A percentile compares a stretch with the other conserved stretches of the same genome.
These are phyloP conservation scores for Byssoonygena ceratinophila DNA, from an alignment of 2,329 filamentous ascomycete species.

Conservation along the genomic window DNA sequence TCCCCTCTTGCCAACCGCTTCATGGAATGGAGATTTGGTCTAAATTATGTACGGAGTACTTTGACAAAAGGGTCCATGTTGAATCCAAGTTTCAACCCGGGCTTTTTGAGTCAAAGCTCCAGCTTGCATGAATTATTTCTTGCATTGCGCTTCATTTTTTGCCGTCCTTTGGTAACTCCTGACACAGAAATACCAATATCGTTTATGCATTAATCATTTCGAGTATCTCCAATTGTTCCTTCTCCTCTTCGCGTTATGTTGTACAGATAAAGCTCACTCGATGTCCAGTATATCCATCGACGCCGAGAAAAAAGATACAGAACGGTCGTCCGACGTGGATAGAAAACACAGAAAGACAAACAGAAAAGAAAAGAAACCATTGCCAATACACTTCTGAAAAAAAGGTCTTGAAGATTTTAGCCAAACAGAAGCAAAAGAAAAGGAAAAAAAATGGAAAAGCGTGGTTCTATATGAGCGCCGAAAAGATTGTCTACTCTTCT, in stretches of 20 bases:
- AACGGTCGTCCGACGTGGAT: background rate
- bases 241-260: background rate
- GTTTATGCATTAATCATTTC: background rate
- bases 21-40: background rate
- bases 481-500: background rate
- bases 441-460: background rate
- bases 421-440: background rate
- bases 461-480: background rate
- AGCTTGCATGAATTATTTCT: background rate
- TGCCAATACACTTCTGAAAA: background rate
- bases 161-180: background rate
- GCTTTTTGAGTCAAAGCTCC: background rate
- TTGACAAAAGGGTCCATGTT: too few relatives aligned
- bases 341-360: background rate
- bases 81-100: too few relatives aligned
- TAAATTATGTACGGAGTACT: too few relatives aligned
- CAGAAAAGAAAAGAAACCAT: background rate
- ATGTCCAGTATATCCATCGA: constrained; percentile 11
- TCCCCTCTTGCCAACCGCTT: background rate
- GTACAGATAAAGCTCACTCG: background rate
- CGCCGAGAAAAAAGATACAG: too few relatives aligned
- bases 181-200: background rate
- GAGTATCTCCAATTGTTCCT: background rate
- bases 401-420: background rate
- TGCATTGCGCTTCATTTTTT: background rate